A percentile compares a stretch with the other conserved stretches of the same genome.
These are phyloP conservation scores for Hebeloma cylindrosporum DNA, from an alignment of 768 basidiomycete genomes.

Conservation along the genomic window DNA sequence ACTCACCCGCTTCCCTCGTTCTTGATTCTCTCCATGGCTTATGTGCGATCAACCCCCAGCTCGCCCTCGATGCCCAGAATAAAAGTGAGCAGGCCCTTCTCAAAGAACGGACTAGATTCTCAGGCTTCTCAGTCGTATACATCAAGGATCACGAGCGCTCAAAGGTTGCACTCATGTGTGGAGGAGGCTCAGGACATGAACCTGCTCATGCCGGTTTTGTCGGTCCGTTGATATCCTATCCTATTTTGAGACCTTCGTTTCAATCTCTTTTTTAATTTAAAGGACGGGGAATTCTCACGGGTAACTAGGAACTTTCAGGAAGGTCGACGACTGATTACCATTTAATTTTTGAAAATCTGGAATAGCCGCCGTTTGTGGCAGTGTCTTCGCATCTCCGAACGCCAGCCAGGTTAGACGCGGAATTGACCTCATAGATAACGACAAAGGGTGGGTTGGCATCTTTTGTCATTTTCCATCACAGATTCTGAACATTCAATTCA, in stretches of 20 bases:
- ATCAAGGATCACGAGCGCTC: constrained; percentile 53
- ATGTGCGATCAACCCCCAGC: constrained; percentile 64
- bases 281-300: constrained; percentile 80
- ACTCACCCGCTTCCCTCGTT: constrained; percentile 68
- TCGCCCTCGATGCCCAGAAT: constrained; percentile 68
- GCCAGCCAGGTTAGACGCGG: constrained; percentile 80
- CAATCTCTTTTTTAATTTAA: background rate
- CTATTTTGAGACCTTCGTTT: background rate
- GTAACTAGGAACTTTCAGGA: constrained; percentile 40
- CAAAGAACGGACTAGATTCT: background rate
- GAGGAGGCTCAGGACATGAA: constrained; percentile 89
- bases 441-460: constrained; percentile 55
- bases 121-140: constrained; percentile 55
- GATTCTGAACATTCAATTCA: constrained; percentile 25
- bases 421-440: constrained; percentile 72
- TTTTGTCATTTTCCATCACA: background rate
- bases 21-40: constrained; percentile 77
- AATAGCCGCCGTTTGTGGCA: constrained; percentile 78
- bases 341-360: background rate
- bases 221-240: constrained; percentile 47
- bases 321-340: background rate
- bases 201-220: constrained; percentile 89
- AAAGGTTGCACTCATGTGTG: constrained; percentile 77
- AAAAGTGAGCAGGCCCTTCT: constrained; percentile 50
- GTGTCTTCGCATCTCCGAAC: constrained; percentile 88